These are phyloP conservation scores for Tylopilus cervinicoccineus DNA, from an alignment of 768 basidiomycete genomes.

Conservation along the genomic window DNA sequence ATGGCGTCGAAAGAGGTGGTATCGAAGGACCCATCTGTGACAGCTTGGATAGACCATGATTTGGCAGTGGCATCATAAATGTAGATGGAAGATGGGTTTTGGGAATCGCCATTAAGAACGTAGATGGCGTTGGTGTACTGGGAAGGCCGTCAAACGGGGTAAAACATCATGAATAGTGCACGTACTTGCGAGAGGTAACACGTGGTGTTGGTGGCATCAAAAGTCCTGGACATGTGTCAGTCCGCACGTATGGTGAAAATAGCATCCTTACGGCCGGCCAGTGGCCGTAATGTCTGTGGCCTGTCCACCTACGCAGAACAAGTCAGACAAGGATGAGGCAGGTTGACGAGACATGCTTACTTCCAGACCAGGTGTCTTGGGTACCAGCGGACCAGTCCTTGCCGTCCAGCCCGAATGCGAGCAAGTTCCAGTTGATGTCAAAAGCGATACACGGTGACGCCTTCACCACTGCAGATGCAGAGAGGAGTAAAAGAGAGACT, in stretches of 20 bases:
- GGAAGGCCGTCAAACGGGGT: slow-evolving; percentile 3
- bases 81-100: slow-evolving; percentile 66
- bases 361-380: slow-evolving; percentile 63
- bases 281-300: slow-evolving; percentile 66
- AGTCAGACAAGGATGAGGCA: not conserved
- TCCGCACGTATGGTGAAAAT: not conserved
- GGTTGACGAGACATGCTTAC: slow-evolving; percentile 26
- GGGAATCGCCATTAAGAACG: slow-evolving; percentile 70
- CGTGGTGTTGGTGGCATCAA: slow-evolving; percentile 56
- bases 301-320: slow-evolving; percentile 22
- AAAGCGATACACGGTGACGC: slow-evolving; percentile 70
- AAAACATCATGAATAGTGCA: not conserved
- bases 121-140: slow-evolving; percentile 87
- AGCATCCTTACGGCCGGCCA: slow-evolving; percentile 67
- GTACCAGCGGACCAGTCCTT: slow-evolving; percentile 83
- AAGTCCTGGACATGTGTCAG: slow-evolving; percentile 43
- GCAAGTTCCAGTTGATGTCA: slow-evolving; percentile 77
- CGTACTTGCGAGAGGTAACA: slow-evolving; percentile 71
- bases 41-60: slow-evolving; percentile 76
- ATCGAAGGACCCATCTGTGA: slow-evolving; percentile 54
- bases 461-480: slow-evolving; percentile 31
- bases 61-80: slow-evolving; percentile 73
- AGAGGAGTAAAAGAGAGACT: slow-evolving; percentile 53
- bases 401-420: slow-evolving; percentile 79
- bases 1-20: slow-evolving; percentile 63